These are phyloP conservation scores for Penicillium olsonii DNA, from an alignment of 2,329 filamentous ascomycete genomes.

Conservation along the genomic window DNA sequence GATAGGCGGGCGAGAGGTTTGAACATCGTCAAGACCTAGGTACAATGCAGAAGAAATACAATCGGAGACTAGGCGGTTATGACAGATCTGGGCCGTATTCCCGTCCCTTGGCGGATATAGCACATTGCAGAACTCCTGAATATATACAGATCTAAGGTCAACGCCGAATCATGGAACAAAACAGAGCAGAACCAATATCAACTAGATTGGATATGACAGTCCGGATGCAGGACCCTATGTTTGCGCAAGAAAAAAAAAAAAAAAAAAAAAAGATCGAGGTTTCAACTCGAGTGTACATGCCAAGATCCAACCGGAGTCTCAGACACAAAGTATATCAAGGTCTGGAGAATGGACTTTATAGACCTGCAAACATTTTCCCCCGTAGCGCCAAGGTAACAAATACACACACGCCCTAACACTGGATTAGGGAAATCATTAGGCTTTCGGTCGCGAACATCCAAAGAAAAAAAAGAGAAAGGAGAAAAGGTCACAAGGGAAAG, in stretches of 20 bases:
- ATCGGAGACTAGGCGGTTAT: too few relatives aligned
- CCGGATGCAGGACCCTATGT: conserved; percentile 20
- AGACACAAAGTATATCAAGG: conserved; percentile 24
- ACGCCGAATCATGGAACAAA: too few relatives aligned
- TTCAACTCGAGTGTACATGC: conserved; percentile 9
- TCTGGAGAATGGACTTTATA: conserved; percentile 26
- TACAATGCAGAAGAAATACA: too few relatives aligned
- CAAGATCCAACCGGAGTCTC: conserved; percentile 5
- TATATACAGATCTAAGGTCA: too few relatives aligned
- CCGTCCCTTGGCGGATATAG: too few relatives aligned
- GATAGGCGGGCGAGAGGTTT: conserved; percentile 1
- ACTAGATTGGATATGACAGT: conserved; percentile 13
- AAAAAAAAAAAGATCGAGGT: conserved; percentile 8
- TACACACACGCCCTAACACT: conserved; percentile 31
- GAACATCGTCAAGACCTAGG: too few relatives aligned
- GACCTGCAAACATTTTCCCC: conserved; percentile 35
- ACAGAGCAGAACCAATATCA: conserved; percentile 4
- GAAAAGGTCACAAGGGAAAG: conserved; percentile 18
- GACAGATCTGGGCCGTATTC: background rate
- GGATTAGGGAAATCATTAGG: conserved; percentile 39
- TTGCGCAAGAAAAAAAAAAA: conserved; percentile 13
- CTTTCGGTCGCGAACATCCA: conserved; percentile 29
- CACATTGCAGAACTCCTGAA: too few relatives aligned
- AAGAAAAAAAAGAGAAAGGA: conserved; percentile 15
- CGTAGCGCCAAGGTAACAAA: conserved; percentile 39